These are phyloP conservation scores for Didymella arachidicola DNA, from an alignment of 2,329 filamentous ascomycete genomes.

Conservation along the genomic window DNA sequence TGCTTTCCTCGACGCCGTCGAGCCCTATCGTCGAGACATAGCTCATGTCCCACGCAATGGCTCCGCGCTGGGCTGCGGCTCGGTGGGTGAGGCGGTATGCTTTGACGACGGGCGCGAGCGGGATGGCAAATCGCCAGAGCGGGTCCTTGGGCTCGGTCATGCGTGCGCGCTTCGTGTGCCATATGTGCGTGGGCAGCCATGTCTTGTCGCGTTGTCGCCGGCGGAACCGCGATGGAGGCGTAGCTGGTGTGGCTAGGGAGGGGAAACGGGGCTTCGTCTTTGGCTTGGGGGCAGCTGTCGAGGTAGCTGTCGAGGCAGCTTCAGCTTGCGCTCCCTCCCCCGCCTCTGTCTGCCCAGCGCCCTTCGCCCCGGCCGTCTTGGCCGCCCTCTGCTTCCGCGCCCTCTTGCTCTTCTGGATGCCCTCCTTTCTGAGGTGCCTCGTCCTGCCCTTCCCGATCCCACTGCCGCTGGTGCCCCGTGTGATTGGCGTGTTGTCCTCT, in stretches of 20 bases:
- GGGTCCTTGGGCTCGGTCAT: slow-evolving; percentile 83
- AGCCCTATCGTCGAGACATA: slow-evolving; percentile 89
- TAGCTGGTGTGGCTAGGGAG: slow-evolving; percentile 69
- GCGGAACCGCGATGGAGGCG: slow-evolving; percentile 74
- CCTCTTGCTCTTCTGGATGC: slow-evolving; percentile 72
- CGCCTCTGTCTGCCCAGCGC: slow-evolving; percentile 32
- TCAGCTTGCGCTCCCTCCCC: slow-evolving; percentile 1
- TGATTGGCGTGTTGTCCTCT: slow-evolving; percentile 88
- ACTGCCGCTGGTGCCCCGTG: slow-evolving; percentile 70
- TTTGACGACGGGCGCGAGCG: slow-evolving; percentile 86
- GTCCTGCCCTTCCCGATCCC: slow-evolving; percentile 56
- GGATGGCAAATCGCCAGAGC: slow-evolving; percentile 89
- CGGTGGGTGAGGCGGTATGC: slow-evolving; percentile 87
- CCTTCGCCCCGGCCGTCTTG: slow-evolving; percentile 50
- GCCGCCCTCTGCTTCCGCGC: slow-evolving; percentile 65
- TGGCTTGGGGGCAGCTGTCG: slow-evolving; percentile 25
- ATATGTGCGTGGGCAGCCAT: slow-evolving; percentile 94
- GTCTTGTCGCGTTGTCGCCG: slow-evolving; percentile 89
- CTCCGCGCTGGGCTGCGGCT: slow-evolving; percentile 75
- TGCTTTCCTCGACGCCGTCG: slow-evolving; percentile 69
- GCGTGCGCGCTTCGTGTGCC: slow-evolving; percentile 88
- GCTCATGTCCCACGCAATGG: slow-evolving; percentile 90
- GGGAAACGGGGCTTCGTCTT: slow-evolving; percentile 75
- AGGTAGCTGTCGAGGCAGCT: slow-evolving; percentile 28
- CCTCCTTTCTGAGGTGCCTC: slow-evolving; percentile 73